Conservation (phyloP, 257 asterid species). For the Scutellaria baicalensis region DNA sequence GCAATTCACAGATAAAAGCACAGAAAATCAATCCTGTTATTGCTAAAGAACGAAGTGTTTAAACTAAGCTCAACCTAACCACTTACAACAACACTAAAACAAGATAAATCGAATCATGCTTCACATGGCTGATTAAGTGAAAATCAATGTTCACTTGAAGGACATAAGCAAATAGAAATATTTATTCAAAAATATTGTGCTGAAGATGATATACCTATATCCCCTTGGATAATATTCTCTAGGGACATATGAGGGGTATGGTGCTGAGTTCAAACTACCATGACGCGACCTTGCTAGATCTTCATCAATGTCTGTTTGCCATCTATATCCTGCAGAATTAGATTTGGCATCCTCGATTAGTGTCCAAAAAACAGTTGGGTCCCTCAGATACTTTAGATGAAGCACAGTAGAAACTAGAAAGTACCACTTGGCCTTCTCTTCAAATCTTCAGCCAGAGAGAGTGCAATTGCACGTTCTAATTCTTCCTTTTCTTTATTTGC, state of each 20-base stretch:
- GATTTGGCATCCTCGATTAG: not conserved
- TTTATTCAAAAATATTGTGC: not conserved
- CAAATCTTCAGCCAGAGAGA: conserved; percentile 67
- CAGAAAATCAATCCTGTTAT: not conserved
- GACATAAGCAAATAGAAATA: not conserved
- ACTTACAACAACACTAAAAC: too few relatives aligned
- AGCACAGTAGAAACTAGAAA: not conserved
- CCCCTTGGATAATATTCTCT: conserved; percentile 49
- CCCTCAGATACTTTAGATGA: not conserved
- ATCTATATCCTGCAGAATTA: conserved; percentile 47
- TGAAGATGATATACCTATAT: conserved; percentile 38
- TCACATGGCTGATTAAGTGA: not conserved
- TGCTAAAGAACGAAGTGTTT: too few relatives aligned
- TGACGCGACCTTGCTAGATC: conserved; percentile 45
- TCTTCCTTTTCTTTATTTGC: conserved; percentile 65
- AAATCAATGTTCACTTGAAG: not conserved
- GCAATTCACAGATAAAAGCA: conserved; percentile 15
- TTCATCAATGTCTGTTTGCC: conserved; percentile 50
- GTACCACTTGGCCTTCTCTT: conserved; percentile 54
- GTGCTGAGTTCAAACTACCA: conserved; percentile 39
- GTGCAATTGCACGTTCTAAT: conserved; percentile 79
- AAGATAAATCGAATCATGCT: not conserved
- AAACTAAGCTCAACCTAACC: too few relatives aligned
- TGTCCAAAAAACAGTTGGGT: not conserved
- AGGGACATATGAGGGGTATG: conserved; percentile 50